Conservation (phyloP, 2,329 filamentous ascomycete genomes). For the Lachnellula suecica region DNA sequence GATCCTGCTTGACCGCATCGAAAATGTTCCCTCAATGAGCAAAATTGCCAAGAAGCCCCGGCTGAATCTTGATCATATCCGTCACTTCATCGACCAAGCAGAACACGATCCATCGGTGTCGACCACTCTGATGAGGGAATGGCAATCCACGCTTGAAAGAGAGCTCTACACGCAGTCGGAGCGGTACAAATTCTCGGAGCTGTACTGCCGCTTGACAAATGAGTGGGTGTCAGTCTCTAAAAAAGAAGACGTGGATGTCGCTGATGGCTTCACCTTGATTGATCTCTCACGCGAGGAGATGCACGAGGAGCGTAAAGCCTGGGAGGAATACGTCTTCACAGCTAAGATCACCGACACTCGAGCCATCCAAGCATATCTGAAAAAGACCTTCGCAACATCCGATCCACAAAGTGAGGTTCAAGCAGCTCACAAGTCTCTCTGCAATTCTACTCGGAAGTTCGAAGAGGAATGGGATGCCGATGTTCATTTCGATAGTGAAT, state of each 20-base stretch:
- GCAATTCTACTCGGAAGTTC: slow-evolving; percentile 36
- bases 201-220: slow-evolving; percentile 54
- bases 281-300: slow-evolving; percentile 51
- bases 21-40: slow-evolving; percentile 35
- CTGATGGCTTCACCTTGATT: slow-evolving; percentile 36
- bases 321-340: slow-evolving; percentile 53
- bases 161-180: slow-evolving; percentile 46
- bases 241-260: slow-evolving; percentile 19
- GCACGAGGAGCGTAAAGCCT: slow-evolving; percentile 53
- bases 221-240: slow-evolving; percentile 47
- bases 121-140: slow-evolving; percentile 40
- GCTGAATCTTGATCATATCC: slow-evolving; percentile 40
- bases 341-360: slow-evolving; percentile 40
- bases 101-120: slow-evolving; percentile 53
- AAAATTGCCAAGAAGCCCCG: slow-evolving; percentile 22
- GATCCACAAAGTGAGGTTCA: not conserved
- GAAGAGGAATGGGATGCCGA: slow-evolving; percentile 18
- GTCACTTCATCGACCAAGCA: slow-evolving; percentile 50
- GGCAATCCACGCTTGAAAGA: slow-evolving; percentile 45
- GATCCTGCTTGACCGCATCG: slow-evolving; percentile 36
- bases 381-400: slow-evolving; percentile 42
- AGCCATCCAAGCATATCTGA: slow-evolving; percentile 47
- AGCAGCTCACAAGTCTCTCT: slow-evolving; percentile 3
- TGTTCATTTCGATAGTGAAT: slow-evolving; percentile 38
- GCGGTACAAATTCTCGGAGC: slow-evolving; percentile 52